phyloP scores from a whole-genome alignment of 768 basidiomycete genomes.

The Boletellus ananas region DNA sequence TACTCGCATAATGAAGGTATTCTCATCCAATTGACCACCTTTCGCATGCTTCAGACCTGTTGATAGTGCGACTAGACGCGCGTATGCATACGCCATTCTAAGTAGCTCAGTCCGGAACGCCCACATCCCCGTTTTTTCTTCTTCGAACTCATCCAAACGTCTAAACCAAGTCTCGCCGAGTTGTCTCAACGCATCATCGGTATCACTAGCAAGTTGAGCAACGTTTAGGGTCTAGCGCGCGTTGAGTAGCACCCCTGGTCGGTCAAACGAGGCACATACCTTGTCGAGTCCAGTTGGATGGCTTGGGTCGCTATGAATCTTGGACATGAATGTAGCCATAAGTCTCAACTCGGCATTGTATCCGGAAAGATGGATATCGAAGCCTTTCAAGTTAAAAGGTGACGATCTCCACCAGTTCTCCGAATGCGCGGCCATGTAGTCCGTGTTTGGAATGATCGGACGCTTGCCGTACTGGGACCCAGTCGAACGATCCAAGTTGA shows the following conservation, averaged over 20 bases:
- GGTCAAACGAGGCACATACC: conserved; percentile 32
- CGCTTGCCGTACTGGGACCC: conserved; percentile 87
- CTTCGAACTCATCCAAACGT: conserved; percentile 48
- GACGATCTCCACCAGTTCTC: conserved; percentile 70
- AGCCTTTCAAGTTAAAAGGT: conserved; percentile 62
- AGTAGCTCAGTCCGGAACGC: conserved; percentile 60
- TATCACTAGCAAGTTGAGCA: conserved; percentile 57
- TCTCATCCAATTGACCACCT: conserved; percentile 50
- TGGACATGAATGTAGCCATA: conserved; percentile 54
- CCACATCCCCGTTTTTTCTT: conserved; percentile 48
- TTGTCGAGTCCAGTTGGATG: conserved; percentile 77
- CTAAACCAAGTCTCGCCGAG: conserved; percentile 56
- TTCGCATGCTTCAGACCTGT: conserved; percentile 78
- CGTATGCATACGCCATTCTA: conserved; percentile 61
- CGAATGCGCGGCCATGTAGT: conserved; percentile 72
- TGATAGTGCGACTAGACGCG: conserved; percentile 64
- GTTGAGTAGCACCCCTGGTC: conserved; percentile 3
- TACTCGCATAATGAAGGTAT: conserved; percentile 63
- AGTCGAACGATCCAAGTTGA: conserved; percentile 86
- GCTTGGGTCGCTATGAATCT: conserved; percentile 68
- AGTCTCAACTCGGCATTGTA: conserved; percentile 74
- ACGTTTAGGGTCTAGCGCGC: conserved; percentile 54
- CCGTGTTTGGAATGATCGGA: conserved; percentile 70
- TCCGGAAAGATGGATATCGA: conserved; percentile 76
- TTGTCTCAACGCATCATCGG: conserved; percentile 63